Conservation (phyloP, 2,329 filamentous ascomycete species). For the Dothideomycetes sp. region DNA sequence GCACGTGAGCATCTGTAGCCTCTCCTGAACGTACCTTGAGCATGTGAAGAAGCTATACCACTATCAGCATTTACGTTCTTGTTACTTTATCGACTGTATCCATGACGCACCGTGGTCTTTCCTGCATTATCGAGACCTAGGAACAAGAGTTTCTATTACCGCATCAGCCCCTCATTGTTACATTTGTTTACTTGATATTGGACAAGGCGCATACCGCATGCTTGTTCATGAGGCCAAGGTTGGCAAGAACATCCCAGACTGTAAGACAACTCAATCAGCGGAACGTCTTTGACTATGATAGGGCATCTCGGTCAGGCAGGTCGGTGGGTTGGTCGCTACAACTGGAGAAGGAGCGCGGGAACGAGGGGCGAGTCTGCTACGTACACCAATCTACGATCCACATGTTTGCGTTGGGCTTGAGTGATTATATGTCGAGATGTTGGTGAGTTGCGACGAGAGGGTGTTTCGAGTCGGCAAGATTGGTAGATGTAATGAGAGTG, state of each 20-base stretch:
- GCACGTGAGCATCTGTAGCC: neutral
- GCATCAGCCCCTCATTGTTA: neutral
- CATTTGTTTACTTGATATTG: neutral
- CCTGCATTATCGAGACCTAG: constrained; percentile 88
- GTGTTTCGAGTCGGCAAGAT: neutral
- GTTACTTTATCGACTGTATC: no score
- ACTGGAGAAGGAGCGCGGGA: constrained; percentile 12
- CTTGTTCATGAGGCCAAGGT: constrained; percentile 84
- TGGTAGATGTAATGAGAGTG: neutral
- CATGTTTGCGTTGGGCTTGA: constrained; percentile 40
- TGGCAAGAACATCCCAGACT: constrained; percentile 87
- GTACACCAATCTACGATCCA: constrained; percentile 96
- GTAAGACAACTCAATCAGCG: constrained; percentile 9
- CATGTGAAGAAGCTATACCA: constrained; percentile 64
- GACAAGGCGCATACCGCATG: constrained; percentile 44
- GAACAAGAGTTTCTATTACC: constrained; percentile 63
- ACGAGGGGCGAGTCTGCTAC: constrained; percentile 15
- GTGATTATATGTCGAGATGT: neutral
- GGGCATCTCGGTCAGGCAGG: constrained; percentile 9
- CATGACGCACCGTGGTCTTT: constrained; percentile 60
- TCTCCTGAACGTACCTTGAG: constrained; percentile 62
- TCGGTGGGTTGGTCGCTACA: no score
- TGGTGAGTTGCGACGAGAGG: neutral
- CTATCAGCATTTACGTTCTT: constrained; percentile 1
- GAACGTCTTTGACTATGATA: constrained; percentile 7